These are phyloP conservation scores for Corynespora cassiicola DNA, from an alignment of 2,329 filamentous ascomycete species.

Conservation along the genomic window DNA sequence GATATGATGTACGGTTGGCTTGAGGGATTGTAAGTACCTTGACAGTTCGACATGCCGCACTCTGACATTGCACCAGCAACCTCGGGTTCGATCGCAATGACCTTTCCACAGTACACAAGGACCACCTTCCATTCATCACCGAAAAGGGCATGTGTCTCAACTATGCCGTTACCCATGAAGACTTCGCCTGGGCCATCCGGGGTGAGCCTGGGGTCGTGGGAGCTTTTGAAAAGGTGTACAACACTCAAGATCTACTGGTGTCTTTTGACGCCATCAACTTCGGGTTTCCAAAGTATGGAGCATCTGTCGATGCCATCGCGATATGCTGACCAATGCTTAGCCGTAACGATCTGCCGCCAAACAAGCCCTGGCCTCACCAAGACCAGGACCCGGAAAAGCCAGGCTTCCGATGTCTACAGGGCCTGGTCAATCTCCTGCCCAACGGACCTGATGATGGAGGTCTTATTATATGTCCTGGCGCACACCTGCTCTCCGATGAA, in stretches of 20 bases:
- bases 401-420: constrained; percentile 60
- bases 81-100: constrained; percentile 30
- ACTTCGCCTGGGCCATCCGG: constrained; percentile 50
- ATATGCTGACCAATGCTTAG: constrained; percentile 12
- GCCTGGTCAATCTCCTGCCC: constrained; percentile 55
- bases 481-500: constrained; percentile 37
- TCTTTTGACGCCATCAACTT: constrained; percentile 49
- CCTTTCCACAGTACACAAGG: constrained; percentile 23
- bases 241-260: constrained; percentile 43
- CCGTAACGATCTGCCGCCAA: constrained; percentile 30
- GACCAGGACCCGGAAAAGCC: constrained; percentile 39
- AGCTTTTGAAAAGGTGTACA: constrained; percentile 44
- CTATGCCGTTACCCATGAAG: constrained; percentile 49
- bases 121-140: constrained; percentile 24
- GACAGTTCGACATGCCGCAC: background rate
- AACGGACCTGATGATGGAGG: constrained; percentile 46
- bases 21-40: constrained; percentile 39
- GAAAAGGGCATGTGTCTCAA: constrained; percentile 28
- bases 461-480: constrained; percentile 44
- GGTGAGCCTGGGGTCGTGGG: constrained; percentile 47
- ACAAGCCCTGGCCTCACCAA: constrained; percentile 45
- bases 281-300: constrained; percentile 33
- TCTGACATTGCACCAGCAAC: constrained; percentile 10
- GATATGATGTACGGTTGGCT: constrained; percentile 32
- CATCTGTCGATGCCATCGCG: too few relatives aligned